Base-by-base conservation (phyloP, 441 rosid genomes). In the Pelargonium myrrhifolium region DNA sequence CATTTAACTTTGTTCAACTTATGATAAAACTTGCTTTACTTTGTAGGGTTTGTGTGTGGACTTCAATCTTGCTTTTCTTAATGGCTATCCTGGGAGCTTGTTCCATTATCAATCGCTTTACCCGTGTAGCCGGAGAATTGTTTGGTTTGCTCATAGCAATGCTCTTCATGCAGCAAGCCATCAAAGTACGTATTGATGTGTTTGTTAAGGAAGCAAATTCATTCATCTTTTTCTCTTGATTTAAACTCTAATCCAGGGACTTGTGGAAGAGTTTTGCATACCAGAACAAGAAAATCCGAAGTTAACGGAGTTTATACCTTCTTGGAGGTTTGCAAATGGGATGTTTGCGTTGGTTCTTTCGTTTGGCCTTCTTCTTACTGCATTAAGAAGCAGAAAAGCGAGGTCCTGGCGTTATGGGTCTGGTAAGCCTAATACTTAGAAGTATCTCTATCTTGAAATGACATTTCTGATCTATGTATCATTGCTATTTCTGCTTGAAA, bases 91-190 rank as follows among this genome's bases (percentile, higher is more conserved):
- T 87, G 67, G 95, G 92, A 40, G 92, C 92, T 37, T 89, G 95
- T 81, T 89, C 95, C 59, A 81, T 89, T 70, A 87, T 89, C 79
- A 89, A 87, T 69, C 76, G 95, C 72, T 89, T 89, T 75, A 89
- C 95, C 4, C 88, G 95, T 37, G 17, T 89, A 67, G 92, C 95
- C 35, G 92, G 95, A 74, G 95, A 89, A 85, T 73, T 89, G 51
- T 89, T 89, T 75, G 95, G 95, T 64, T 83, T 89, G 73, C 87
- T 89, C 61, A 87, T 89, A 74, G 92, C 92, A 66, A 89, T 89
- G 87, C 89, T 89, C 66, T 89, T 89, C 74, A 89, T 87, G 92
- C 90, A 89, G 81, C 92, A 89, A 75, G 95, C 92, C 14, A 85
- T 89, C 70, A 81, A 84, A 75, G 95, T 89, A 71, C n/a, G n/a